These are phyloP conservation scores for Irpex rosettiformis DNA, from an alignment of 1,284 basidiomycete genomes.

Conservation along the genomic window DNA sequence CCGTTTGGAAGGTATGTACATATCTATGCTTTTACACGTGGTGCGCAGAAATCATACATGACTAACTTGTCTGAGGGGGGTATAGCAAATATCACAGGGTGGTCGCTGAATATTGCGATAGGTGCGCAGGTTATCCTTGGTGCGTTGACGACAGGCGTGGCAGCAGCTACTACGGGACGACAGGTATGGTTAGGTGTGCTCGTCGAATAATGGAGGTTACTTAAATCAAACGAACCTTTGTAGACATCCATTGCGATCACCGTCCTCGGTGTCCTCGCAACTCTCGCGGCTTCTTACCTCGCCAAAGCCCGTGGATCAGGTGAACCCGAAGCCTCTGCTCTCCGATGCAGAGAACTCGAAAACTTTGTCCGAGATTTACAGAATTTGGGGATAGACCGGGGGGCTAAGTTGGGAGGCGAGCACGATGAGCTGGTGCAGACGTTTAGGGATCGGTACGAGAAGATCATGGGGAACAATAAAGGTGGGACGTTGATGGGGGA, in stretches of 20 bases:
- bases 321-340: slow-evolving; percentile 58
- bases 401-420: slow-evolving; percentile 32
- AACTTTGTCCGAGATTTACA: slow-evolving; percentile 58
- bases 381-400: slow-evolving; percentile 56
- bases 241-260: slow-evolving; percentile 31
- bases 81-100: slow-evolving; percentile 45
- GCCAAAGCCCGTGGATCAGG: slow-evolving; percentile 63
- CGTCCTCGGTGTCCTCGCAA: slow-evolving; percentile 50
- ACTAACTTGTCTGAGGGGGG: too few relatives aligned
- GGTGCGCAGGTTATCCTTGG: slow-evolving; percentile 59
- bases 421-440: slow-evolving; percentile 23
- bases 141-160: slow-evolving; percentile 62
- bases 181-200: too few relatives aligned
- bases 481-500: slow-evolving; percentile 16
- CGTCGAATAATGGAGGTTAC: too few relatives aligned
- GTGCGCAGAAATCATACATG: too few relatives aligned
- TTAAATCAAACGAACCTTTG: too few relatives aligned
- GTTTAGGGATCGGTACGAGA: slow-evolving; percentile 31
- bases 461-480: slow-evolving; percentile 26
- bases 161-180: slow-evolving; percentile 42
- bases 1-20: too few relatives aligned
- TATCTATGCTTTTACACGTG: too few relatives aligned
- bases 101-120: slow-evolving; percentile 51
- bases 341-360: slow-evolving; percentile 54
- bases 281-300: slow-evolving; percentile 65